Evolutionary conservation across 1,139 yeast genomes (phyloP).

Genomic region (Sugiyamaella xylanicola): DNA sequence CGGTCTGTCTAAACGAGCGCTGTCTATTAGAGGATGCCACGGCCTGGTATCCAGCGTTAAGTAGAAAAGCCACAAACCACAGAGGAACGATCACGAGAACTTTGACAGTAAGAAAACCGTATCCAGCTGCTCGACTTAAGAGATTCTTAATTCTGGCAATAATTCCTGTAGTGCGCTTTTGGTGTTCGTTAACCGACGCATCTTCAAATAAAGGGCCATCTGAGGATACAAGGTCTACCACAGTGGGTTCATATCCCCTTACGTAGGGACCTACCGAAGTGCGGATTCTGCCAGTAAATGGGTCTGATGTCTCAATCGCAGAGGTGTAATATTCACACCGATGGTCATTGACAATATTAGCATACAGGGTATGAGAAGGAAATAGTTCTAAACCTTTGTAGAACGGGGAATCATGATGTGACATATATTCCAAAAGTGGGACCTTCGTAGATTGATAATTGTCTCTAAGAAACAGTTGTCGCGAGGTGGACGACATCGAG

Average conservation of each 20-base stretch:
- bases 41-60: conserved; percentile 40
- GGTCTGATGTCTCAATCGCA: conserved; percentile 66
- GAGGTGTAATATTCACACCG: conserved; percentile 84
- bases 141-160: conserved; percentile 6
- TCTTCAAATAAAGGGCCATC: conserved; percentile 19
- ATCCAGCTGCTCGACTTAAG: conserved; percentile 16
- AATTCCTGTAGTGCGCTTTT: neutral
- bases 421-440: conserved; percentile 67
- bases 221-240: conserved; percentile 47
- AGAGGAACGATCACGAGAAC: conserved; percentile 37
- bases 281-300: conserved; percentile 48
- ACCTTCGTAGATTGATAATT: conserved; percentile 31
- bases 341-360: conserved; percentile 75
- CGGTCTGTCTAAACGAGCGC: conserved; percentile 25
- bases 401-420: conserved; percentile 63
- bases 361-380: conserved; percentile 58
- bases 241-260: conserved; percentile 54
- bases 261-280: conserved; percentile 48
- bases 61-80: conserved; percentile 42
- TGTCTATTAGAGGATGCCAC: conserved; percentile 33
- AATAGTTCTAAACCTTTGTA: conserved; percentile 57
- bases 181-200: neutral
- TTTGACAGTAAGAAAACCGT: conserved; percentile 27
- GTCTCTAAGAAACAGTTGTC: conserved; percentile 70
- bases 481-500: conserved; percentile 68